Percentiles rank a stretch among this genome's conserved stretches.
Conservation (phyloP, 768 basidiomycete genomes). For the Phanerochaete carnosa region DNA sequence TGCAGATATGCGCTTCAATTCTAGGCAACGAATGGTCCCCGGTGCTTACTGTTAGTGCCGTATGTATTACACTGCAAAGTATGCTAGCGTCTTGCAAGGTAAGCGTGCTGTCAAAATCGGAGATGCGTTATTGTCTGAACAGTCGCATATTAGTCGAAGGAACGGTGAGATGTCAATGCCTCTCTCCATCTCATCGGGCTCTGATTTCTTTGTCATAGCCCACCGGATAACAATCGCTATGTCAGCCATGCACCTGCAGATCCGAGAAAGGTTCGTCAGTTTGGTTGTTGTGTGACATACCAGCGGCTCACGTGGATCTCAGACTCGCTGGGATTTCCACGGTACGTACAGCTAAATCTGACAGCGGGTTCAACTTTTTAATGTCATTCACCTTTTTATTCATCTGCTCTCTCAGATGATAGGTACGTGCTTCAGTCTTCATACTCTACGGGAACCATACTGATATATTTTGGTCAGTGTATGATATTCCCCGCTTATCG, state of each 20-base stretch:
- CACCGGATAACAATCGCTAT: slow-evolving; percentile 81
- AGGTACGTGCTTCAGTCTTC: neutral
- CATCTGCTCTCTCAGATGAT: neutral
- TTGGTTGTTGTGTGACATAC: neutral
- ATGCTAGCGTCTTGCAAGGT: slow-evolving; percentile 95
- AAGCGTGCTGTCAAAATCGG: slow-evolving; percentile 11
- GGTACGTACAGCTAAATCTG: slow-evolving; percentile 38
- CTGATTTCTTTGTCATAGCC: slow-evolving; percentile 39
- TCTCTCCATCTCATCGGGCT: neutral
- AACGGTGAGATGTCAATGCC: slow-evolving; percentile 46
- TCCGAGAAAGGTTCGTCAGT: slow-evolving; percentile 71
- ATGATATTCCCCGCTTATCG: neutral
- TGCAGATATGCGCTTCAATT: slow-evolving; percentile 85
- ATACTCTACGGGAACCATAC: neutral
- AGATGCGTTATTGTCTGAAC: neutral
- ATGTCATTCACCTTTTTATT: neutral
- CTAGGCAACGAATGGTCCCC: slow-evolving; percentile 90
- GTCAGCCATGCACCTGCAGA: slow-evolving; percentile 75
- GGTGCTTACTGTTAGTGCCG: slow-evolving; percentile 76
- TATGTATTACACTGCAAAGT: slow-evolving; percentile 85
- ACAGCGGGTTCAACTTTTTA: neutral
- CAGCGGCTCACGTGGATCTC: slow-evolving; percentile 11
- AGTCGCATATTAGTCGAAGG: slow-evolving; percentile 41
- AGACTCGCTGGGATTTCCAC: slow-evolving; percentile 83
- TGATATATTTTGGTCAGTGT: neutral